Base-by-base conservation (phyloP, 495 filamentous ascomycete species). In the Cryomyces minteri region DNA sequence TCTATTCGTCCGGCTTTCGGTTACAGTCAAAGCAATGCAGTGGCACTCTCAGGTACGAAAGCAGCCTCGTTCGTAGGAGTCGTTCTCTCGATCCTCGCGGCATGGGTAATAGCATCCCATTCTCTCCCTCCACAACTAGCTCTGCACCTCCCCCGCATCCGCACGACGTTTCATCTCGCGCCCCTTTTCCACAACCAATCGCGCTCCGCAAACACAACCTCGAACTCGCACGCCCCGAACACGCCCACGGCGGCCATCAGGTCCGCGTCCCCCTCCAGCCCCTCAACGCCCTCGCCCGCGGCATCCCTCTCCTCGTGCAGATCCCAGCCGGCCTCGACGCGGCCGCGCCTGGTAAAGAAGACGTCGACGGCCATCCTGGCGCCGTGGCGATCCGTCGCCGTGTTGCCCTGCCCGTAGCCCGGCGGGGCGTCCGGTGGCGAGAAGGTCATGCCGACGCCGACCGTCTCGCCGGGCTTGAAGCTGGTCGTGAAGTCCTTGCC, bases 261-360 rank as follows among this genome's bases (percentile, higher is more conserved):
- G 57, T 96, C 88, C 55, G 76, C 72, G 39, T 75, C 70, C 0
- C 88, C 88, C 58, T 87, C 82, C 36, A 96, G 61, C 0, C 88
- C 88, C 38, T 70, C 66, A 0, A 84, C 67, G 32, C 59, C 62
- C 46, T 79, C 67, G 45, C 82, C 72, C 54, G 65, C 48, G 8
- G 63, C 65, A 62, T 96, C 88, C 42, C 70, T 60, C 62, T 92
- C 81, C 63, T 95, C 88, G 58, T 90, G 77, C 45, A 94, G 57
- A 57, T 87, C 67, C 88, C 88, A 96, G 5, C 75, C 68, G 0
- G 76, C 83, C 5, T 54, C 63, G 52, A 61, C 64, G 37, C 52
- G 49, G 0, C 88, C 88, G 56, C 88, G 67, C 33, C 84, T 67
- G 7, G 82, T 88, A 40, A 93, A 76, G 55, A 92, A 93, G 0